Percentiles rank a stretch among this genome's conserved stretches.
Conservation (phyloP, 192 early-diverging fungal species). For the Podochytrium sp. region DNA sequence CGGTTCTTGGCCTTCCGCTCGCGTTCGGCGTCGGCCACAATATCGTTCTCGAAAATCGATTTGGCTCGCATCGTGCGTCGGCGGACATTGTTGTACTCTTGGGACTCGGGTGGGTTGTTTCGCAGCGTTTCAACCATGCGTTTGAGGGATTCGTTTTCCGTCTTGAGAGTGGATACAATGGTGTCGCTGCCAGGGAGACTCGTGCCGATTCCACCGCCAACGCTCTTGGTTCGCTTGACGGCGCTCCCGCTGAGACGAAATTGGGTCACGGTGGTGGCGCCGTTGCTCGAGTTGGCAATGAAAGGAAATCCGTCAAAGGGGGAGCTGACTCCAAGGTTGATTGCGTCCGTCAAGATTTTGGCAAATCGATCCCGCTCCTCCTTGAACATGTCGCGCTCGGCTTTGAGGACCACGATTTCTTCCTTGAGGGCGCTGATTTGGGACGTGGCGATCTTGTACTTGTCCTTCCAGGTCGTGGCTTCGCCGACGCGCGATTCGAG, state of each 20-base stretch:
- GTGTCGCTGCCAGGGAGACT: neutral
- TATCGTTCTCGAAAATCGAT: conserved; percentile 20
- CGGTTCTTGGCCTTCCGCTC: conserved; percentile 44
- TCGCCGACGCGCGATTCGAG: conserved; percentile 63
- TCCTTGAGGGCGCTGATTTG: conserved; percentile 13
- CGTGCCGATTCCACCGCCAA: no score
- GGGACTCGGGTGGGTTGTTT: no score
- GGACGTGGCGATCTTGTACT: conserved; percentile 43
- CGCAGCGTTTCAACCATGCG: conserved; percentile 5
- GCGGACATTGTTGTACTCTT: neutral
- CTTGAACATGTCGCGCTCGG: conserved; percentile 28
- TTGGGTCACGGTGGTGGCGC: neutral
- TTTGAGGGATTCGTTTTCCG: conserved; percentile 13
- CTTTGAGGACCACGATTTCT: conserved; percentile 22
- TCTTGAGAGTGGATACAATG: neutral
- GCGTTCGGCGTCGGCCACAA: conserved; percentile 36
- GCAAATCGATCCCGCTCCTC: conserved; percentile 17
- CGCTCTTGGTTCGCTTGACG: neutral
- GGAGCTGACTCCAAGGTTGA: conserved; percentile 3
- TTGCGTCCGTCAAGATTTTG: neutral
- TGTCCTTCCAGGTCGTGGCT: conserved; percentile 69
- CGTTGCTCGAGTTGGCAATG: neutral
- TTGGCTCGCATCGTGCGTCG: neutral
- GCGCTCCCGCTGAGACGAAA: neutral
- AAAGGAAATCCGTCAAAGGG: conserved; percentile 13